Base-by-base conservation (phyloP, 352 stramenopile genomes). In the Aphanomyces invadans region DNA sequence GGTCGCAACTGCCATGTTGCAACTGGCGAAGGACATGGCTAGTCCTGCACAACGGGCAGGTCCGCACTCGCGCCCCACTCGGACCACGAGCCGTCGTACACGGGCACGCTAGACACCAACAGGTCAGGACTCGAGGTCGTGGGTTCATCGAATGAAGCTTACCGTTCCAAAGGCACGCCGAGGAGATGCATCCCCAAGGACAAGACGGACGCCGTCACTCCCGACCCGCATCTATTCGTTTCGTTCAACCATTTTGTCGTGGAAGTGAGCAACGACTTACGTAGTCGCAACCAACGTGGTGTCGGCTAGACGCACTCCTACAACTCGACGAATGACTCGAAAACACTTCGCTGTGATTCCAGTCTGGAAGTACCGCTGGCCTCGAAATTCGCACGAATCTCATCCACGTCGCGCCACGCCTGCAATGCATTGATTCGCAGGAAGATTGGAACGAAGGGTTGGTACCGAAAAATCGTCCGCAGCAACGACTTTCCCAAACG, bases 41-140 rank as follows among this genome's bases (percentile, higher is more conserved):
- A 3, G 19, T 67, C 60, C n/a, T 67, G 21, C 21, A 51, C 76
- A 29, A 89, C 52, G 0, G 81, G 80, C 1, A 90, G 76, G 46
- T 89, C 80, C 0, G 79, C 71, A 61, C 77, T 77, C 38, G 80
- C 57, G 29, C 81, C 86, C 83, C 86, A 97, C 68, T 96, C 89
- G 4, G 84, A 85, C 87, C 87, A 97, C 42, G 82, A 93, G 10
- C 89, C 90, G 57, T 97, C 90, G 73, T 96, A 97, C 32, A 97
- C 83, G 1, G 80, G 74, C 31, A 74, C 72, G 32, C 81, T 92
- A 44, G n/a, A n/a, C n/a, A n/a, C n/a, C n/a, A n/a, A n/a, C n/a
- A n/a, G n/a, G n/a, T n/a, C n/a, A n/a, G n/a, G n/a, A n/a, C n/a
- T n/a, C n/a, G n/a, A n/a, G n/a, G n/a, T n/a, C n/a, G n/a, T n/a